Evolutionary conservation across 1,284 basidiomycete species (phyloP), one percentile per base, ranked within the genome.

Genomic region (Fistulina hepatica): DNA sequence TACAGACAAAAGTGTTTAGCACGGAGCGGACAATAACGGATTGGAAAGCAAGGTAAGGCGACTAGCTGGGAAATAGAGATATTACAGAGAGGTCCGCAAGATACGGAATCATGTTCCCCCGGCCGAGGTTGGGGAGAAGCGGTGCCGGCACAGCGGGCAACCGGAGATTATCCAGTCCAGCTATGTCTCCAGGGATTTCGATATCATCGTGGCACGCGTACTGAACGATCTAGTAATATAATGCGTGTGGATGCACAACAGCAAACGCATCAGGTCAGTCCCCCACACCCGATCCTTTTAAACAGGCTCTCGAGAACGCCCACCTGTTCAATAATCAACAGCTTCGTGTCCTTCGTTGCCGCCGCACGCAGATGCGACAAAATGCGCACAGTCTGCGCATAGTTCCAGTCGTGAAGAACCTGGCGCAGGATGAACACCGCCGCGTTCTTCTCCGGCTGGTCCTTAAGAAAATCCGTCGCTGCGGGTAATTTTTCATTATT

Each of bases 401-500:
- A 58, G 3, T 53, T 37, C 55, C 56, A 63, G 45, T 64, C 57
- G 41, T 65, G 62, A 11, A 56, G 44, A 30, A 63, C 50, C 8
- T 50, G 42, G 5, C 56, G 52, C 1, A 63, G 33, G 17, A 63
- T 34, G 47, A 57, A 63, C 5, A 60, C 48, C 3, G 51, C 43
- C 6, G 55, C 57, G 12, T 52, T 39, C 21, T 48, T 46, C 5
- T 48, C 43, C 0, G 59, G 56, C 40, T 64, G 61, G 4, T 56
- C 50, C 3, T 39, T 42, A 40, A 62, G 55, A 43, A 63, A 64
- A 37, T 58, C 47, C 32, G 63, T 59, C 10, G 39, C 59, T 61
- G 20, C 21, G 16, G 27, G 25, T 16, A 17, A 9, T 5, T 13
- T 20, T 23, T 25, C 6, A 28, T 20, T 9, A 17, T 9, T 6